phyloP scores from a whole-genome alignment of 225 moss, liverwort and hornwort genomes.

The Marchantia polymorpha region DNA sequence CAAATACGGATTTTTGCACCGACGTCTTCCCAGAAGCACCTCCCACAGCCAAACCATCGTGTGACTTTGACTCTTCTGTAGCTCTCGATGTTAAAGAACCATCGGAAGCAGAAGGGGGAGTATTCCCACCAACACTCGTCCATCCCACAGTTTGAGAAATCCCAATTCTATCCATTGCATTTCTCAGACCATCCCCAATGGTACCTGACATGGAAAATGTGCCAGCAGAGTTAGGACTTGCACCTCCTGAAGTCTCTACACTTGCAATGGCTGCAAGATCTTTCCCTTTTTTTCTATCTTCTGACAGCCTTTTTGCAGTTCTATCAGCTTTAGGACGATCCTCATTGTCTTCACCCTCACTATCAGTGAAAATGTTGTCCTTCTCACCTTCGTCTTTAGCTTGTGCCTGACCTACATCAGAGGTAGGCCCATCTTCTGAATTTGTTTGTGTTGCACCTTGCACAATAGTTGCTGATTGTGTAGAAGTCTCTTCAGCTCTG shows the following conservation, averaged over 20 bases:
- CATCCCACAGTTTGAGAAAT: slow-evolving; percentile 36
- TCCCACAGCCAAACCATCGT: slow-evolving; percentile 22
- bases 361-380: slow-evolving; percentile 59
- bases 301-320: slow-evolving; percentile 23
- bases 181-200: slow-evolving; percentile 44
- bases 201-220: slow-evolving; percentile 31
- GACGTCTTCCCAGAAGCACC: slow-evolving; percentile 13
- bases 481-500: slow-evolving; percentile 46
- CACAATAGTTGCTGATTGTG: slow-evolving; percentile 41
- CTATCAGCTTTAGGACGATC: slow-evolving; percentile 22
- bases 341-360: slow-evolving; percentile 56
- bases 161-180: slow-evolving; percentile 49
- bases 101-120: slow-evolving; percentile 31
- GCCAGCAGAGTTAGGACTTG: slow-evolving; percentile 24
- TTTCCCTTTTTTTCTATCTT: slow-evolving; percentile 18
- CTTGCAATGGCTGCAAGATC: slow-evolving; percentile 17
- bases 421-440: slow-evolving; percentile 34
- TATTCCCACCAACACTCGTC: slow-evolving; percentile 15
- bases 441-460: slow-evolving; percentile 38
- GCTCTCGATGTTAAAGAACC: slow-evolving; percentile 23
- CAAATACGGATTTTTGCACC: background rate
- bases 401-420: slow-evolving; percentile 25
- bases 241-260: slow-evolving; percentile 24
- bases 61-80: slow-evolving; percentile 20
- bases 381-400: slow-evolving; percentile 37